Conservation (phyloP, 192 early-diverging fungal genomes). For the Thoreauomyces humboldtii region DNA sequence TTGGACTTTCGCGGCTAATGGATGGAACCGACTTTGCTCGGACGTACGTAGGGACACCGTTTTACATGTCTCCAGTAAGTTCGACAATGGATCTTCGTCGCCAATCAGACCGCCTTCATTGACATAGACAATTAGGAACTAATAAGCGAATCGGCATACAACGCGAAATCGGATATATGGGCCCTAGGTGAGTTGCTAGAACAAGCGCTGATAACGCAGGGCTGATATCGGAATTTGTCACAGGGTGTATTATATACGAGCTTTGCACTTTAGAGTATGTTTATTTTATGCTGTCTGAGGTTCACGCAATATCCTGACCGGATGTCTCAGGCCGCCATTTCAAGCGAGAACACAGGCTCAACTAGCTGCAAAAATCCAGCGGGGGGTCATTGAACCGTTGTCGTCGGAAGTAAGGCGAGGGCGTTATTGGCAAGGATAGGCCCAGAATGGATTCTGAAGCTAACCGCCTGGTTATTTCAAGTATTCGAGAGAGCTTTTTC, state of each 20-base stretch:
- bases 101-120: no score
- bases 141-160: constrained; percentile 63
- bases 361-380: constrained; percentile 58
- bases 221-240: neutral
- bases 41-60: constrained; percentile 76
- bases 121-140: no score
- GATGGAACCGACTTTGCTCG: constrained; percentile 65
- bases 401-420: constrained; percentile 45
- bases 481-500: constrained; percentile 36
- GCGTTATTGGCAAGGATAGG: no score
- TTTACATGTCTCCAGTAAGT: constrained; percentile 74
- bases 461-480: neutral
- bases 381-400: constrained; percentile 52
- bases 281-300: neutral
- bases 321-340: constrained; percentile 65
- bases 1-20: constrained; percentile 69
- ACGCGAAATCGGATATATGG: constrained; percentile 74
- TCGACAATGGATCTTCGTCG: no score
- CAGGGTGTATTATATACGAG: constrained; percentile 69
- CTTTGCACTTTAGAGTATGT: constrained; percentile 69
- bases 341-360: constrained; percentile 59
- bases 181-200: constrained; percentile 48
- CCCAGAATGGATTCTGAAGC: neutral
- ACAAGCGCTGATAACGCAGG: neutral
- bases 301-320: neutral